Evolutionary conservation across 1,284 basidiomycete genomes (phyloP).

Genomic region (Heterobasidion parviporum): DNA sequence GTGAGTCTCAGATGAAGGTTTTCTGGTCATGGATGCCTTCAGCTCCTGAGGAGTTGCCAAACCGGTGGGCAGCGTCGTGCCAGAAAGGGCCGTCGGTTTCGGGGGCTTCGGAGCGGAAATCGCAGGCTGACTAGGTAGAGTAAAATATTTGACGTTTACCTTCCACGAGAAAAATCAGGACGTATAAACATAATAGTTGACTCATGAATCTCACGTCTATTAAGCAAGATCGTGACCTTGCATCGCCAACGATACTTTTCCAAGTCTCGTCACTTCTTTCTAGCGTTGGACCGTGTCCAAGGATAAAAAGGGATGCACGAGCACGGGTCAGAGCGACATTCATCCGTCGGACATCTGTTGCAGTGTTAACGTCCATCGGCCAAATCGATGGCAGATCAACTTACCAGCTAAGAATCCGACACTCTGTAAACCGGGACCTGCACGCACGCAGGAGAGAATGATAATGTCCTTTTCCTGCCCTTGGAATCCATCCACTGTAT

Average conservation of each 20-base stretch:
- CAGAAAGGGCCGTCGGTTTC: conserved; percentile 4
- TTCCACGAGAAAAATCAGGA: conserved; percentile 13
- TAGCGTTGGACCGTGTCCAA: conserved; percentile 85
- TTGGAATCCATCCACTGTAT: conserved; percentile 97
- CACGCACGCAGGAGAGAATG: conserved; percentile 90
- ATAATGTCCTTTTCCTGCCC: conserved; percentile 97
- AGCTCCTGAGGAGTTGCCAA: conserved; percentile 20
- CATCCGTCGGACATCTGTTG: conserved; percentile 78
- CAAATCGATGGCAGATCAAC: conserved; percentile 7
- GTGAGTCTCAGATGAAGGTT: not conserved
- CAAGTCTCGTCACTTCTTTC: conserved; percentile 80
- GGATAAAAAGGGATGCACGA: conserved; percentile 87
- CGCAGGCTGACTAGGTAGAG: conserved; percentile 12
- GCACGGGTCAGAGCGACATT: conserved; percentile 97
- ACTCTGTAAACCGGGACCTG: conserved; percentile 69
- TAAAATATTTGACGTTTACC: conserved; percentile 32
- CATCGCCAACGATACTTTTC: conserved; percentile 74
- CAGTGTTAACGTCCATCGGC: conserved; percentile 5
- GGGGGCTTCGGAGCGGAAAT: not conserved
- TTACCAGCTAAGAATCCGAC: conserved; percentile 87
- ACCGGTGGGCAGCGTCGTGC: conserved; percentile 12
- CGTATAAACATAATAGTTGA: not conserved
- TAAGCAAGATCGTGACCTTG: conserved; percentile 46
- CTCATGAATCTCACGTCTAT: conserved; percentile 36
- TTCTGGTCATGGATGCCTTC: conserved; percentile 2